Base-by-base conservation (phyloP, 257 asterid species). In the Solanum medicagineum region DNA sequence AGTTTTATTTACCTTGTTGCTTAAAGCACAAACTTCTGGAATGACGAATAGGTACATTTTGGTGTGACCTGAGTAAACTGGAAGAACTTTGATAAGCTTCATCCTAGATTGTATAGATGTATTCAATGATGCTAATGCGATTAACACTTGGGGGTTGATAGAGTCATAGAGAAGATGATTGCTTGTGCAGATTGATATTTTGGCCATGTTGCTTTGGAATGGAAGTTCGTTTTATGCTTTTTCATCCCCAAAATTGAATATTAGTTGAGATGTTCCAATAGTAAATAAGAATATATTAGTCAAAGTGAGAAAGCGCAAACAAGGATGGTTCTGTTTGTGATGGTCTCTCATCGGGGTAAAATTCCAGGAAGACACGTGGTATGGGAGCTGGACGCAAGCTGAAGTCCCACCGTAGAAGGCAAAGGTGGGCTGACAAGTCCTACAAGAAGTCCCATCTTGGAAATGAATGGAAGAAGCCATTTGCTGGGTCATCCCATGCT, bases 381-480 rank as follows among this genome's bases (percentile, higher is more conserved):
- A 80, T 85, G 87, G 87, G 85, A 85, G 85, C 85, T 17, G 87
- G 85, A 45, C 87, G 85, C 87, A 85, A 85, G 85, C 65, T 81
- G 85, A 59, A 68, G 81, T 63, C 81, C 51, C 87, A 85, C 87
- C 85, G 85, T 11, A 85, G 81, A 70, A 66, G 70, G 17, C 85
- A 85, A 11, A 85, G 81, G 53, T 65, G 87, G 85, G 87, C 85
- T n/a, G 81, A 85, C 60, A 85, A 65, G 44, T 70, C 87, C 13
- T 85, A 85, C 69, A 85, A 85, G 82, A 85, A 85, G 77, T 85
- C 87, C 24, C 87, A 85, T 40, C 87, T 85, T 10, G 84, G 87
- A 32, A 85, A 79, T 36, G 84, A 85, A 85, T 85, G 87, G 84
- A 85, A 85, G 84, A 85, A 85, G 32, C 87, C 87, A 22, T 85